These are phyloP conservation scores for Xylaria castorea DNA, from an alignment of 495 filamentous ascomycete genomes.

Conservation along the genomic window DNA sequence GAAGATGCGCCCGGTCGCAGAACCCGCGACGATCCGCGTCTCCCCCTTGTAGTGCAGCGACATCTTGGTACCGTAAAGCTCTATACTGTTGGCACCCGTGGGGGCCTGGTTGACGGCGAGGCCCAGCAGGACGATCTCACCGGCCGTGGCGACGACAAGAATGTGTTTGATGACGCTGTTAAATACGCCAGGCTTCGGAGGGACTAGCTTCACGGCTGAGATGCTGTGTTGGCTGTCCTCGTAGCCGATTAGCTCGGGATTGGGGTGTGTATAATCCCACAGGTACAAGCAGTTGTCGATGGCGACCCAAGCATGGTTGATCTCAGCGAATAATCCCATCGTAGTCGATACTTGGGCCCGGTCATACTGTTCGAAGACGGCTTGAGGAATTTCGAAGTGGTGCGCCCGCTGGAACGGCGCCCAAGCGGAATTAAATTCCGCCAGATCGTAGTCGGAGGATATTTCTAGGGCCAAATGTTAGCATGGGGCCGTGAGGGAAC, in stretches of 20 bases:
- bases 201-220: slow-evolving; percentile 80
- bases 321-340: slow-evolving; percentile 91
- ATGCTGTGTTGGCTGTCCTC: slow-evolving; percentile 89
- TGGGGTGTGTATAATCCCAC: slow-evolving; percentile 93
- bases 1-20: slow-evolving; percentile 86
- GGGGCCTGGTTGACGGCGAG: slow-evolving; percentile 65
- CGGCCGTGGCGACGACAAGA: slow-evolving; percentile 83
- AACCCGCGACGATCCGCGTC: slow-evolving; percentile 78
- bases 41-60: slow-evolving; percentile 72
- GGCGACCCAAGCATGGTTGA: slow-evolving; percentile 93
- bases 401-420: slow-evolving; percentile 84
- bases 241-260: slow-evolving; percentile 88
- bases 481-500: not conserved
- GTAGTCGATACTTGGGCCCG: slow-evolving; percentile 77
- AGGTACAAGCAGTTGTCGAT: slow-evolving; percentile 96
- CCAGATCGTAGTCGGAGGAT: slow-evolving; percentile 89
- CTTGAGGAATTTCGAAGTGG: slow-evolving; percentile 85
- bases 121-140: slow-evolving; percentile 83
- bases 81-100: slow-evolving; percentile 71
- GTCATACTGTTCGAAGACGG: slow-evolving; percentile 89
- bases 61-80: slow-evolving; percentile 87
- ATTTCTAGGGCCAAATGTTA: slow-evolving; percentile 62
- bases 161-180: slow-evolving; percentile 82
- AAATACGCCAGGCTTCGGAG: slow-evolving; percentile 83
- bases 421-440: slow-evolving; percentile 69